Evolutionary conservation across 2,329 filamentous ascomycete species (phyloP), one percentile per base, ranked within the genome.

Genomic region (Chalaropsis thielavioides): DNA sequence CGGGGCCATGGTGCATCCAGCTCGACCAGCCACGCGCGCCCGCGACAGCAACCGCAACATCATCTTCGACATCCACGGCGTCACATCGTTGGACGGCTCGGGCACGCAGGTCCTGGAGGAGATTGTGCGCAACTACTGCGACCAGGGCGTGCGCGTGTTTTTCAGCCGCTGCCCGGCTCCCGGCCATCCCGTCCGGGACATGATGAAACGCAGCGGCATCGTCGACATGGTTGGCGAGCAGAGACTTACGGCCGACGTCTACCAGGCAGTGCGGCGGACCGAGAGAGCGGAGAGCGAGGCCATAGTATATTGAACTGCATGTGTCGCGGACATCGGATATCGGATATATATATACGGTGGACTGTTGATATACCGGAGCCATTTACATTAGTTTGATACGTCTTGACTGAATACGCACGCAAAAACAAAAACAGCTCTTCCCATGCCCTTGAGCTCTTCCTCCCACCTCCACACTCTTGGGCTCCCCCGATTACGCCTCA

Each of bases 61-160:
- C 74, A 91, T 99, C 68, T 97, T 99, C 71, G 94, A 99, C 73
- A 91, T 97, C 7, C 92, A 97, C 70, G 94, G 94, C n/a, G 94
- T 99, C 2, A 96, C 92, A 0, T 88, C 88, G 35, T 85, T 99
- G 70, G 94, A 99, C 72, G 94, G 91, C 5, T 95, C 91, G 0
- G 94, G 92, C 0, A 88, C 90, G 0, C 94, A 97, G 75, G 92
- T 97, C 0, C 79, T 99, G 2, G 82, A 84, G 59, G 94, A 97
- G 75, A 97, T 97, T 69, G 90, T 99, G 17, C 79, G 84, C 60
- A 81, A 79, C 38, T 97, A 97, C 73, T 79, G 86, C n/a, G 81
- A 88, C 41, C 80, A 87, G 3, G 88, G 87, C 0, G 90, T 92
- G 1, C 78, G 83, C 1, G 87, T 94, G 8, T 92, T 89, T 72